Evolutionary conservation across 495 filamentous ascomycete genomes (phyloP).

Genomic region (Glutinoglossum americanum): DNA sequence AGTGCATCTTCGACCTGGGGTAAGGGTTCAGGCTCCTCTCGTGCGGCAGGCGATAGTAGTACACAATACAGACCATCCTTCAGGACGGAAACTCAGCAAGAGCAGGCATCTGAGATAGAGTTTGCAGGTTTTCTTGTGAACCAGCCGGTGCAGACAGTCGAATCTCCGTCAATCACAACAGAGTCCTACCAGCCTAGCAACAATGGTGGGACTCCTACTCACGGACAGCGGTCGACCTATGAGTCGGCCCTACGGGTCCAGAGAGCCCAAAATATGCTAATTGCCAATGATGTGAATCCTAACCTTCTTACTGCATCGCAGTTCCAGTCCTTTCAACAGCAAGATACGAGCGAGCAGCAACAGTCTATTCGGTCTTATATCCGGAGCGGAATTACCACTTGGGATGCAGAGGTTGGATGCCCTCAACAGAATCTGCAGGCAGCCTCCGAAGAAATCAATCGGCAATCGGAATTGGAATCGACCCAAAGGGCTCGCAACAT

Average conservation of each 20-base stretch:
- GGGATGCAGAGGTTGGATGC: not conserved
- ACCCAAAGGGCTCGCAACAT: slow-evolving; percentile 26
- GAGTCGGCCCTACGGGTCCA: not conserved
- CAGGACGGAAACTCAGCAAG: not conserved
- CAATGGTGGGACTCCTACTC: not conserved
- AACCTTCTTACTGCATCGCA: slow-evolving; percentile 50
- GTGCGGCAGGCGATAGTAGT: not conserved
- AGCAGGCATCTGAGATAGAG: not conserved
- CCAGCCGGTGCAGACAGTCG: not conserved
- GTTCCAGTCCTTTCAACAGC: slow-evolving; percentile 45
- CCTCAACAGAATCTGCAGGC: not conserved
- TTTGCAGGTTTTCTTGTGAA: not conserved
- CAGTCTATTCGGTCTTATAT: slow-evolving; percentile 68
- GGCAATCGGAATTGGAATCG: not conserved
- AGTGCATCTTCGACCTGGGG: not conserved
- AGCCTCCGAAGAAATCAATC: not conserved
- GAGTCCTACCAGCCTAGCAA: not conserved
- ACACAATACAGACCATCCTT: not conserved
- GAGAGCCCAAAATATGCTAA: slow-evolving; percentile 23
- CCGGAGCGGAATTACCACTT: not conserved
- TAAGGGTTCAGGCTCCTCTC: not conserved
- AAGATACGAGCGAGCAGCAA: slow-evolving; percentile 38
- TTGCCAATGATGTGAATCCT: slow-evolving; percentile 55
- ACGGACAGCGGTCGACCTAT: not conserved
- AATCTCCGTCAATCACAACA: not conserved